Base-by-base conservation (phyloP, 1,284 basidiomycete species). In the Ceratobasidium sp. region DNA sequence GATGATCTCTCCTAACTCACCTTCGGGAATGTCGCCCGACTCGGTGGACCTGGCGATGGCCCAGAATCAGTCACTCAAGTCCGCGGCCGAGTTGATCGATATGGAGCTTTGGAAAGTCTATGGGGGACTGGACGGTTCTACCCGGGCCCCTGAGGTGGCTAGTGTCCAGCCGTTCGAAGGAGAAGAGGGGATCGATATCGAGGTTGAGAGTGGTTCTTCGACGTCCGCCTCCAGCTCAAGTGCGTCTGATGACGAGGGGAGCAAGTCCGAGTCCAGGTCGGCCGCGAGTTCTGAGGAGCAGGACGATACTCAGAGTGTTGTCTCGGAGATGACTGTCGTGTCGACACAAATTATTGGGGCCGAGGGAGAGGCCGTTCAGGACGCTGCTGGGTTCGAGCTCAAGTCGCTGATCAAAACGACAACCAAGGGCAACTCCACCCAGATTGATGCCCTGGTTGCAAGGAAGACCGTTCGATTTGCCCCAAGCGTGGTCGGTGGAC, bases 391-490 rank as follows among this genome's bases (percentile, higher is more conserved):
- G 18, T 59, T 43, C 46, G 62, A 66, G 46, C 49, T 52, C 62
- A 66, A 66, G 62, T 52, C 62, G 46, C 16, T 66, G 47, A 66
- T 63, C 43, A 63, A 63, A 44, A 63, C 59, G 11, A 47, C 59
- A 9, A 44, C 28, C 21, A 21, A 21, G 11, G 54, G 6, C 16
- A 28, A 55, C 26, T n/a, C 59, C 21, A 44, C 44, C 2, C 59
- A 63, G 28, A 14, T 63, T n/a, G 59, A 47, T 18, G 59, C 59
- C 11, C 43, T 63, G 13, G 59, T 47, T 21, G 21, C n/a, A 30
- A 41, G 62, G 26, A 66, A 66, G 62, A 66, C 62, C 16, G 62
- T 66, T 13, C 62, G 62, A n/a, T 66, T 66, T 21, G 62, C 62
- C 16, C 47, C 62, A 32, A 63, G 62, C 47, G 62, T 66, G 18